A percentile compares a stretch with the other conserved stretches of the same genome.
phyloP scores from a whole-genome alignment of 106 monocot genomes.

The Acorus gramineus region DNA sequence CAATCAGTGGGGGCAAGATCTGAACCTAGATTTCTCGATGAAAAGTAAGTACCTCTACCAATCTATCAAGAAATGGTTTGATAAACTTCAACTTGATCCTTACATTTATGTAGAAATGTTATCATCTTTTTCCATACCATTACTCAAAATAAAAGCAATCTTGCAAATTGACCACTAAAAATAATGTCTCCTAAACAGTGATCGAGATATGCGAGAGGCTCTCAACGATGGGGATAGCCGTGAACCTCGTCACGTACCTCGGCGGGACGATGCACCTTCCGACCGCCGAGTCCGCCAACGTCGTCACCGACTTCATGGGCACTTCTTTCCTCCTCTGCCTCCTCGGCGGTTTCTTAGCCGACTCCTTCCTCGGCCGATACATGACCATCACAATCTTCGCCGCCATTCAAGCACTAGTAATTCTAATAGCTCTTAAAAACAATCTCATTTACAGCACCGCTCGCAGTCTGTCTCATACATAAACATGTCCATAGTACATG shows the following conservation, averaged over 20 bases:
- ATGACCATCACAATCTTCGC: conserved; percentile 66
- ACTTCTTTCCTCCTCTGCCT: conserved; percentile 64
- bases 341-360: conserved; percentile 71
- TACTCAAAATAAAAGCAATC: no score
- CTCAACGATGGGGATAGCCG: conserved; percentile 73
- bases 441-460: no score
- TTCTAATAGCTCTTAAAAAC: not conserved
- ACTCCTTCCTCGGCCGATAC: conserved; percentile 61
- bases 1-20: no score
- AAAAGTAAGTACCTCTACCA: no score
- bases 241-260: conserved; percentile 70
- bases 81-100: no score
- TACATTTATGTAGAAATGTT: no score
- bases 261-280: conserved; percentile 61
- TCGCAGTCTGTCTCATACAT: no score
- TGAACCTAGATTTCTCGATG: no score
- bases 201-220: conserved; percentile 69
- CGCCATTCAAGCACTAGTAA: conserved; percentile 39
- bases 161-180: no score
- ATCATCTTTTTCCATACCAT: no score
- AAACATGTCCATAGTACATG: no score
- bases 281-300: conserved; percentile 61
- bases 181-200: conserved; percentile 12
- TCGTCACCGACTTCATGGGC: conserved; percentile 77
- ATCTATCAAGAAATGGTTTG: no score